Conservation (phyloP, 1,284 basidiomycete species). For the Psilocybe mexicana region DNA sequence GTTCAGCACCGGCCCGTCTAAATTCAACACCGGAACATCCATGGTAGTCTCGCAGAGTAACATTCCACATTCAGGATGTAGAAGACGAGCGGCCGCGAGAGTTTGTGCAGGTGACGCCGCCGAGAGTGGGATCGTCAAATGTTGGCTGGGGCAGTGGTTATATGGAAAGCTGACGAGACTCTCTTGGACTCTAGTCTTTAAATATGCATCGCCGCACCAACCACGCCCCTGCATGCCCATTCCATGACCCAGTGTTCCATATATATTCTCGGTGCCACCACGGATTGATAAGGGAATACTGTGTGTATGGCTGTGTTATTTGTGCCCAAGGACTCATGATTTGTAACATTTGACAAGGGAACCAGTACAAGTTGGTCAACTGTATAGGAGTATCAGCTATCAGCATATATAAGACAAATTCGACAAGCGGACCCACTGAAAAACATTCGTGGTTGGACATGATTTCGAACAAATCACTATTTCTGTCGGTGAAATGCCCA, state of each 20-base stretch:
- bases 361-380: too few species aligned
- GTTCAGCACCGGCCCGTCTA: background rate
- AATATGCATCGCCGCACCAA: constrained; percentile 16
- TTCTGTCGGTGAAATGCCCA: too few species aligned
- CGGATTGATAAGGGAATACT: constrained; percentile 8
- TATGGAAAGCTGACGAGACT: background rate
- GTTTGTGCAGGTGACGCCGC: background rate
- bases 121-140: background rate
- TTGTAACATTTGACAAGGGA: too few species aligned
- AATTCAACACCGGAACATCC: constrained; percentile 1
- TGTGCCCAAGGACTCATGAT: background rate
- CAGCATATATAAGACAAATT: too few species aligned
- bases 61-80: background rate
- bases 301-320: constrained; percentile 4
- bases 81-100: background rate
- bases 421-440: too few species aligned
- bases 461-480: too few species aligned
- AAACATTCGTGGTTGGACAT: too few species aligned
- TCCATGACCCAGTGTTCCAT: constrained; percentile 12
- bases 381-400: too few species aligned
- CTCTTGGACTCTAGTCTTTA: constrained; percentile 3
- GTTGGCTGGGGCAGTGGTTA: background rate
- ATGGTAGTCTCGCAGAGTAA: background rate
- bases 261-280: constrained; percentile 7
- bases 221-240: constrained; percentile 18